These are phyloP conservation scores for Russula sp. DNA, from an alignment of 768 basidiomycete species.

Conservation along the genomic window DNA sequence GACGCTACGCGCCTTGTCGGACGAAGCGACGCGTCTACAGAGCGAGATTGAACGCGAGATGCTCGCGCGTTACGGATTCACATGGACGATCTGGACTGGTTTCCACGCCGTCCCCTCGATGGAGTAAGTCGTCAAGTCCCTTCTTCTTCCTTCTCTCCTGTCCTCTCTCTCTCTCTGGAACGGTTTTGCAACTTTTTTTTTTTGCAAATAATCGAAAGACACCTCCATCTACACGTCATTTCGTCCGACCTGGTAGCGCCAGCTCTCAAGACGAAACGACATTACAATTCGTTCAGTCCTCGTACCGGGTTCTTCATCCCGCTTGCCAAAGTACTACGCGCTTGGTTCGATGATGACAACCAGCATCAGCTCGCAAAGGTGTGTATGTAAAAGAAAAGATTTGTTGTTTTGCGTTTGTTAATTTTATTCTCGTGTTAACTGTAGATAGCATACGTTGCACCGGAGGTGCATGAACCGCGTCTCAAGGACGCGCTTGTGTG, in stretches of 20 bases:
- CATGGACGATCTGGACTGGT: constrained; percentile 71
- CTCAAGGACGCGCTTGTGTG: constrained; percentile 64
- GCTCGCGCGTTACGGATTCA: constrained; percentile 62
- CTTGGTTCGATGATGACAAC: constrained; percentile 48
- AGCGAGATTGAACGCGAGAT: constrained; percentile 73
- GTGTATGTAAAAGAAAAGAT: constrained; percentile 21
- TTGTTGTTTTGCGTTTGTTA: not conserved
- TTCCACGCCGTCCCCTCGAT: constrained; percentile 85
- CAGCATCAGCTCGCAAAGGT: constrained; percentile 44
- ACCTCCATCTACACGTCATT: constrained; percentile 80
- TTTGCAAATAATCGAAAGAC: constrained; percentile 35
- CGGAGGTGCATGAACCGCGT: constrained; percentile 50
- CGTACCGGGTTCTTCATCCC: constrained; percentile 76
- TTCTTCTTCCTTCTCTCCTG: no score
- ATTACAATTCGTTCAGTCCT: constrained; percentile 89
- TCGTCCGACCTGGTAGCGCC: constrained; percentile 69
- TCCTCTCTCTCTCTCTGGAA: not conserved
- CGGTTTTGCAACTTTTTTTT: not conserved
- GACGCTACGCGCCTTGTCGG: constrained; percentile 44
- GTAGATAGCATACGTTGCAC: constrained; percentile 49
- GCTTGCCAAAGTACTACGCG: constrained; percentile 69
- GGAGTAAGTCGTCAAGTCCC: constrained; percentile 47
- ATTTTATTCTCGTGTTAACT: not conserved
- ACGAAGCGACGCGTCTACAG: constrained; percentile 49
- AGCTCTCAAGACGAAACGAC: constrained; percentile 76